Base-by-base conservation (phyloP, 768 basidiomycete genomes). In the Mycena amicta region DNA sequence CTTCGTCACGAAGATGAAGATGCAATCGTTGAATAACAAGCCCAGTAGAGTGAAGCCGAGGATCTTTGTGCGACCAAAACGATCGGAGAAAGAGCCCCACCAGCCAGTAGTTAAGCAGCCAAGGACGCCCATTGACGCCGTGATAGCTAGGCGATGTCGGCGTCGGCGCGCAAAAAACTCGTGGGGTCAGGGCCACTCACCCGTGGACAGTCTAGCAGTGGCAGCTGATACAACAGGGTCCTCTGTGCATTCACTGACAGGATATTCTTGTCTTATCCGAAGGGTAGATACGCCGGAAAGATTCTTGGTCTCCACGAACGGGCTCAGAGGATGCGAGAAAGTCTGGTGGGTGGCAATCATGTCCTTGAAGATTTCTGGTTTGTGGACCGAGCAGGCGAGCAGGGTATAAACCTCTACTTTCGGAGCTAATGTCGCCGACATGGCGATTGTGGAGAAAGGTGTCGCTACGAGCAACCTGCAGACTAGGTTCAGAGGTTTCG, bases 41-140 rank as follows among this genome's bases (percentile, higher is more conserved):
- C 86, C 85, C 3, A 77, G 39, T 25, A 80, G 57, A 3, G 80
- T 75, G 22, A 82, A 60, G 20, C 78, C 69, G 65, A 89, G 66
- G 55, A 84, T 72, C 22, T 60, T 68, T 2, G 77, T 82, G 41
- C 88, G 79, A 6, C 88, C 88, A 52, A 72, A 69, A n/a, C 83
- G 74, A 68, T 90, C 88, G 3, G 84, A 85, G 22, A 83, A 70
- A 53, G 87, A 80, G 55, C 90, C 89, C 94, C 94, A 96, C 83
- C 87, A 95, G 2, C 84, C 91, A 13, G 88, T 87, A 2, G 92
- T 93, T 30, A 95, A 67, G 60, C 90, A 90, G 29, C 85, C 81
- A 30, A 96, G 74, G 51, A 92, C 71, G 8, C 94, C 94, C 75
- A 84, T 84, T 8, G 80, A 75, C 2, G 86, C 77, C 0, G 83